Evolutionary conservation across 164 flowering plant genomes (phyloP).

Genomic region (Malania oleifera): DNA sequence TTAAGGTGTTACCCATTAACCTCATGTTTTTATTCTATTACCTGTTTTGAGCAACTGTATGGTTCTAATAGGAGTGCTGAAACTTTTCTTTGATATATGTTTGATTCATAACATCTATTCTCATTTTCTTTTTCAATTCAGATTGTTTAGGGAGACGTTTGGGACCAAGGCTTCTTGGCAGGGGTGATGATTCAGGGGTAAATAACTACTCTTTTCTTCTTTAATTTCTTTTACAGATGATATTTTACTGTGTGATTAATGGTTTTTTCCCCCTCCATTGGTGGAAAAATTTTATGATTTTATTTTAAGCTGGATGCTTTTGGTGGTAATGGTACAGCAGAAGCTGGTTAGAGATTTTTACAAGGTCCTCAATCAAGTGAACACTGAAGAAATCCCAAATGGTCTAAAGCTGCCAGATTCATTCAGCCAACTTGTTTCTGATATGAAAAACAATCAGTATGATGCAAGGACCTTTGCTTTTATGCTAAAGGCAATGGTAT

Average conservation of each 20-base stretch:
- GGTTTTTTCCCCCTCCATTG: conserved; percentile 9
- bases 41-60: not conserved
- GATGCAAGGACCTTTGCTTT: conserved; percentile 79
- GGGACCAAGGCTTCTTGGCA: conserved; percentile 88
- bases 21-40: too few relatives aligned
- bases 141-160: conserved; percentile 93
- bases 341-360: conserved; percentile 71
- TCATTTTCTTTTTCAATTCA: conserved; percentile 25
- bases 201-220: conserved; percentile 7
- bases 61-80: not conserved
- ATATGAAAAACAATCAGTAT: conserved; percentile 70
- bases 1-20: too few relatives aligned
- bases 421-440: conserved; percentile 67
- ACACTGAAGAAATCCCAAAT: conserved; percentile 65
- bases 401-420: conserved; percentile 71
- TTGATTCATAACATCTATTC: not conserved
- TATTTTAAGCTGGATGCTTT: conserved; percentile 9
- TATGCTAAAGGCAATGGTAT: conserved; percentile 77
- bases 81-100: not conserved
- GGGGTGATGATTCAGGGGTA: conserved; percentile 86
- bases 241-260: too few relatives aligned
- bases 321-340: conserved; percentile 41
- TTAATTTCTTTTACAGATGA: not conserved
- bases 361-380: conserved; percentile 77
- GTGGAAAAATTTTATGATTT: not conserved